These are phyloP conservation scores for Fermentozyma sake DNA, from an alignment of 1,139 yeast species.

Conservation along the genomic window DNA sequence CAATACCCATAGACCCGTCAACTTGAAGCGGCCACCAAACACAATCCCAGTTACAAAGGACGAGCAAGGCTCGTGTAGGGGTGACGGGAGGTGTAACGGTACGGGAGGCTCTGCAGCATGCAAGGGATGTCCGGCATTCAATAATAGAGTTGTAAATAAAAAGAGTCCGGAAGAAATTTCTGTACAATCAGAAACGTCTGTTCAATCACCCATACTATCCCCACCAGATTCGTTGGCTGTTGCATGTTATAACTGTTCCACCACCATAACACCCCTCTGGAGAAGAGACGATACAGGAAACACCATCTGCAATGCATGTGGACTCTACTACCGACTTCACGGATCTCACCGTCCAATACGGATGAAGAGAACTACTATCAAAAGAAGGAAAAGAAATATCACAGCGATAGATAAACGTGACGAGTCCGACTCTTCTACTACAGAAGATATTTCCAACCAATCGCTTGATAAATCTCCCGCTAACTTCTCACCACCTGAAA, in stretches of 20 bases:
- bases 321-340: constrained; percentile 71
- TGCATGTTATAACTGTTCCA: constrained; percentile 78
- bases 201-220: constrained; percentile 1
- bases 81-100: constrained; percentile 83
- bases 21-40: constrained; percentile 64
- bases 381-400: constrained; percentile 60
- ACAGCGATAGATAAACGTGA: constrained; percentile 3
- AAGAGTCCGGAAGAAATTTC: constrained; percentile 12
- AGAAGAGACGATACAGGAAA: constrained; percentile 77
- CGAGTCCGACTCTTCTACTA: no score
- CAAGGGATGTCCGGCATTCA: constrained; percentile 78
- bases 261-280: constrained; percentile 87
- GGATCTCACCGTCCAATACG: constrained; percentile 76
- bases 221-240: constrained; percentile 39
- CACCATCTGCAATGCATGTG: constrained; percentile 87
- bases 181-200: not conserved
- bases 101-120: constrained; percentile 83
- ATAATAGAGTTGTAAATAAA: constrained; percentile 61
- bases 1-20: constrained; percentile 51
- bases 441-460: constrained; percentile 1
- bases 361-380: constrained; percentile 69
- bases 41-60: constrained; percentile 41
- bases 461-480: no score
- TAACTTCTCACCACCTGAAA: not conserved
- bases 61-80: constrained; percentile 66